phyloP scores from a whole-genome alignment of 2,329 filamentous ascomycete genomes.

The Venturiaceae sp. region DNA sequence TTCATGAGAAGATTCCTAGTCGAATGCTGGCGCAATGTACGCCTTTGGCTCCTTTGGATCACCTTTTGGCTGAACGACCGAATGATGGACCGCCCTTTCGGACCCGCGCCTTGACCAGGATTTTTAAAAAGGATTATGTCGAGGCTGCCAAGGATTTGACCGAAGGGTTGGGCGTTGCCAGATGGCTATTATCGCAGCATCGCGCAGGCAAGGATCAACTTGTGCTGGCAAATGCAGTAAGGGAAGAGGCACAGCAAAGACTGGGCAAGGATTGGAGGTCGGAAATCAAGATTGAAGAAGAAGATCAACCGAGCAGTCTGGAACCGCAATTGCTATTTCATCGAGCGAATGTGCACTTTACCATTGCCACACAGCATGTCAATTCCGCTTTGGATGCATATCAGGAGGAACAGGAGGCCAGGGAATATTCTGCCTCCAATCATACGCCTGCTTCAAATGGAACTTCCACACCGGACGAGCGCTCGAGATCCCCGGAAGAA shows the following conservation, averaged over 20 bases:
- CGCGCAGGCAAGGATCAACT: constrained; percentile 39
- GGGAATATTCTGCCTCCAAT: constrained; percentile 13
- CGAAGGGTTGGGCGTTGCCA: constrained; percentile 48
- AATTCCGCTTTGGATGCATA: constrained; percentile 44
- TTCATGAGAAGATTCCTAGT: constrained; percentile 80
- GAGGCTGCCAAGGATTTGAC: constrained; percentile 64
- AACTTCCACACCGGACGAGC: constrained; percentile 18
- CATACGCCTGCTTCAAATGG: background rate
- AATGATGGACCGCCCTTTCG: constrained; percentile 57
- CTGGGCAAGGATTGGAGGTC: constrained; percentile 31
- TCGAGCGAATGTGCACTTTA: constrained; percentile 61
- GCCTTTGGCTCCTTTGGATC: constrained; percentile 53
- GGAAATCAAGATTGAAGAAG: constrained; percentile 44
- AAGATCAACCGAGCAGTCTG: constrained; percentile 64
- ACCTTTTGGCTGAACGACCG: constrained; percentile 56
- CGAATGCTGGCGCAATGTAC: constrained; percentile 64
- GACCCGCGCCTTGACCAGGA: constrained; percentile 63
- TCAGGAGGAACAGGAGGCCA: constrained; percentile 26
- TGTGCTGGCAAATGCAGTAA: constrained; percentile 39
- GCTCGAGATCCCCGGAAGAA: constrained; percentile 24
- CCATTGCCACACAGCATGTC: constrained; percentile 59
- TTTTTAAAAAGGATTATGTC: constrained; percentile 65
- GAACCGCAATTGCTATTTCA: constrained; percentile 70
- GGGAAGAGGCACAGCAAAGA: constrained; percentile 17
- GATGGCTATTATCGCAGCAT: constrained; percentile 45